Percentiles rank a stretch among this genome's conserved stretches.
Conservation (phyloP, 768 basidiomycete genomes). For the Lepiota venenata region DNA sequence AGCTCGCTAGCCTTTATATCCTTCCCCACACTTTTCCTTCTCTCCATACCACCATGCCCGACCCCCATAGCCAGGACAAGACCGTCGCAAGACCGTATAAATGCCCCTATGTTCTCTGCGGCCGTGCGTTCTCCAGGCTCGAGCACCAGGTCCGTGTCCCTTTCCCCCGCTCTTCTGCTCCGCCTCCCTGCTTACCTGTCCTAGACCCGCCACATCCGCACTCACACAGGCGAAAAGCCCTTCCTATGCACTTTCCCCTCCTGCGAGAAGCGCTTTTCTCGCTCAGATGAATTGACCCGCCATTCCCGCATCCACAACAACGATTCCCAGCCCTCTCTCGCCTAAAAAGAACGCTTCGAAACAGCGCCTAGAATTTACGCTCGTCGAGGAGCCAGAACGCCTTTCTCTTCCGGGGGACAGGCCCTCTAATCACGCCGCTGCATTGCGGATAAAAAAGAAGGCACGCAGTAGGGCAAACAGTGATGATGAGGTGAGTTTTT, state of each 20-base stretch:
- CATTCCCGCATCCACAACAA: constrained; percentile 92
- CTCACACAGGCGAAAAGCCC: constrained; percentile 98
- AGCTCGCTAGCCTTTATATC: constrained; percentile 4
- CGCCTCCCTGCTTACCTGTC: constrained; percentile 13
- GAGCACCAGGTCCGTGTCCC: constrained; percentile 79
- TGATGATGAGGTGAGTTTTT: constrained; percentile 72
- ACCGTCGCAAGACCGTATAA: constrained; percentile 78
- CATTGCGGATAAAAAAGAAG: constrained; percentile 63
- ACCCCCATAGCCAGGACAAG: constrained; percentile 25
- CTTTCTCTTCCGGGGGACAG: not conserved
- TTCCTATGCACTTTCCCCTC: constrained; percentile 87
- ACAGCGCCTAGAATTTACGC: constrained; percentile 16
- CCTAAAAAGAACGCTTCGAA: constrained; percentile 18
- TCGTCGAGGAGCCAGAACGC: constrained; percentile 13
- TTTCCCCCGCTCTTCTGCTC: not conserved
- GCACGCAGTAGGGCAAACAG: constrained; percentile 75
- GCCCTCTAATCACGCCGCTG: constrained; percentile 12
- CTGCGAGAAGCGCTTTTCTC: constrained; percentile 98
- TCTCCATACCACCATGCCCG: constrained; percentile 14
- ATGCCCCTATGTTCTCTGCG: constrained; percentile 89
- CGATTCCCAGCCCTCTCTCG: constrained; percentile 31
- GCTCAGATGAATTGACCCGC: constrained; percentile 97
- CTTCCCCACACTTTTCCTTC: constrained; percentile 4
- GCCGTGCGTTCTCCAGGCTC: constrained; percentile 92
- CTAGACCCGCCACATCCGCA: constrained; percentile 96